Evolutionary conservation across 495 filamentous ascomycete species (phyloP).

Genomic region (Trichocladium antarcticum): DNA sequence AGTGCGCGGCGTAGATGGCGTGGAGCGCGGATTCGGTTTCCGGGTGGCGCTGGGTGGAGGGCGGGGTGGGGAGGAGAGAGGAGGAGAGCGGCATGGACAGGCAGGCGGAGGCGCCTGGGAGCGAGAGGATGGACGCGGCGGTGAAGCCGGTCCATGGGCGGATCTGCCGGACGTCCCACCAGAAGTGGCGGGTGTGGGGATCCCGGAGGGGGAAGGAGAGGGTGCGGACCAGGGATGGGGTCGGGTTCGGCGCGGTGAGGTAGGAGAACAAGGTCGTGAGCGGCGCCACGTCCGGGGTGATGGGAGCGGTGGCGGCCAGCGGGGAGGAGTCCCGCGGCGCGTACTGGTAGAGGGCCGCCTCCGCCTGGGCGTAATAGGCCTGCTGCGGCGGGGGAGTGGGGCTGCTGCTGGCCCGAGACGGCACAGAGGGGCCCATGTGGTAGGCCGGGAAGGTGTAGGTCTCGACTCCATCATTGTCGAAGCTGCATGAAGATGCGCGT

Average conservation of each 20-base stretch:
- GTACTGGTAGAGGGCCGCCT: conserved; percentile 38
- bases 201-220: conserved; percentile 59
- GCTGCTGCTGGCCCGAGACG: conserved; percentile 25
- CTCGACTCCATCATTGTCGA: conserved; percentile 55
- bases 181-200: conserved; percentile 68
- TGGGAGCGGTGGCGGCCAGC: conserved; percentile 30
- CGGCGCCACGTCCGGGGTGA: conserved; percentile 32
- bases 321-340: conserved; percentile 41
- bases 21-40: conserved; percentile 64
- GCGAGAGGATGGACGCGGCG: conserved; percentile 55
- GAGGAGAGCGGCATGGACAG: conserved; percentile 58
- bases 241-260: conserved; percentile 66
- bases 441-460: conserved; percentile 74
- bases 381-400: conserved; percentile 26
- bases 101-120: conserved; percentile 61
- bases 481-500: conserved; percentile 56
- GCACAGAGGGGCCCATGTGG: conserved; percentile 58
- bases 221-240: conserved; percentile 69
- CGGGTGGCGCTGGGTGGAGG: conserved; percentile 47
- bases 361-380: conserved; percentile 22
- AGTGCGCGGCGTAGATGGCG: conserved; percentile 55
- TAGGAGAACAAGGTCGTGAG: conserved; percentile 67
- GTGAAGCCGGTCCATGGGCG: conserved; percentile 72
- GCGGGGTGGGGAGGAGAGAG: conserved; percentile 50
- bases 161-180: conserved; percentile 89